A percentile compares a stretch with the other conserved stretches of the same genome.
phyloP scores from a whole-genome alignment of 179 eudicot species.

The Beta macrorhiza region DNA sequence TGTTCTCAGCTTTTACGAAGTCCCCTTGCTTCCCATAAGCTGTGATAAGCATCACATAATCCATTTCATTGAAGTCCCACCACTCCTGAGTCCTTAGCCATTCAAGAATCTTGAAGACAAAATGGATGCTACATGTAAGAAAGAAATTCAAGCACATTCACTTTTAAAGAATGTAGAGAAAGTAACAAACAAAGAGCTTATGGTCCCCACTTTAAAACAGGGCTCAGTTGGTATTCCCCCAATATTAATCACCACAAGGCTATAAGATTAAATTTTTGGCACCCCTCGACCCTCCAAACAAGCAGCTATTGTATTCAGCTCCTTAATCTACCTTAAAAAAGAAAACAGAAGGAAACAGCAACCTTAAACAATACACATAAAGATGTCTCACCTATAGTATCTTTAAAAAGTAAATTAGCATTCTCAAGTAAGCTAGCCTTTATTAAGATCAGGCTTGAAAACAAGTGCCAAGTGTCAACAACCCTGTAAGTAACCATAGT shows the following conservation, averaged over 20 bases:
- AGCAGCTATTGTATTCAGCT: not conserved
- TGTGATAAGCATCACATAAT: conserved; percentile 82
- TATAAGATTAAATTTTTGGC: not conserved
- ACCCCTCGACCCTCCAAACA: not conserved
- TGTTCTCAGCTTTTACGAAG: conserved; percentile 69
- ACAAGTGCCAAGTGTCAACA: not conserved
- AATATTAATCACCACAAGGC: not conserved
- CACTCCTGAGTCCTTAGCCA: conserved; percentile 92
- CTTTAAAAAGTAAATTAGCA: not conserved
- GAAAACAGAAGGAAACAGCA: not conserved
- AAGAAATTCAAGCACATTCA: not conserved
- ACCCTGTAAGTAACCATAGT: not conserved
- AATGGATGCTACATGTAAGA: conserved; percentile 9
- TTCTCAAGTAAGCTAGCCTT: not conserved
- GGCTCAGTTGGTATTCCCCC: not conserved
- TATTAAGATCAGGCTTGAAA: not conserved
- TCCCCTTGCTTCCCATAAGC: conserved; percentile 90
- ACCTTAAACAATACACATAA: not conserved
- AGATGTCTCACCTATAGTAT: not conserved
- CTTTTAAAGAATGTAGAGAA: not conserved
- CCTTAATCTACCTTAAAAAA: not conserved
- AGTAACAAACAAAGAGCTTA: not conserved
- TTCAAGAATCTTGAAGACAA: conserved; percentile 64
- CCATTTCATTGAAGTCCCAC: conserved; percentile 92
- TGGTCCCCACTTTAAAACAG: not conserved